Percentiles rank a stretch among this genome's conserved stretches.
Evolutionary conservation across 441 rosid species (phyloP).

Genomic region (Omphalea diandra): DNA sequence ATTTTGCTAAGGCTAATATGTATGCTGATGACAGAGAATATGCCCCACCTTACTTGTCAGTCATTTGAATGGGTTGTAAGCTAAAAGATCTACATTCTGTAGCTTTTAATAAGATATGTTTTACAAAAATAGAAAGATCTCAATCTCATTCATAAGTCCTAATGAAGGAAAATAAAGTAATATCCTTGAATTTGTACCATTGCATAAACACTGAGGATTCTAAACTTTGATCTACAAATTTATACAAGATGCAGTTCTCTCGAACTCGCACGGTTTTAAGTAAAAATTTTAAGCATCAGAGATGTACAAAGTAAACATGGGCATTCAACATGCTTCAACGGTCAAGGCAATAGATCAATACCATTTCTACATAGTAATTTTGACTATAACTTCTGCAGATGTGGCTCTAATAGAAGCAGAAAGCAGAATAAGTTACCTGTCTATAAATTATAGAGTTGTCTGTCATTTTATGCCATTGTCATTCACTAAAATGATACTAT

Average conservation of each 20-base stretch:
- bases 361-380: slow-evolving; percentile 3
- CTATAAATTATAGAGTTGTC: no score
- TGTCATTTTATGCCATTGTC: no score
- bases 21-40: neutral
- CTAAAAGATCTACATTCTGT: no score
- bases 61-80: no score
- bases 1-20: neutral
- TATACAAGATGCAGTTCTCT: neutral
- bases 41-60: neutral
- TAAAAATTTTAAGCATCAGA: neutral
- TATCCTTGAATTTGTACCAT: neutral
- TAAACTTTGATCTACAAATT: neutral
- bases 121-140: no score
- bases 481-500: no score
- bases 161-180: neutral
- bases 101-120: no score
- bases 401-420: neutral
- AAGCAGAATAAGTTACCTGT: no score
- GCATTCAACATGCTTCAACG: neutral
- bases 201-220: neutral
- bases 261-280: neutral
- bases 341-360: neutral
- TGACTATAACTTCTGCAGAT: no score
- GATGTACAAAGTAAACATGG: neutral
- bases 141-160: neutral